Evolutionary conservation across 352 stramenopile species (phyloP).

Genomic region (Phytophthora brassicae): DNA sequence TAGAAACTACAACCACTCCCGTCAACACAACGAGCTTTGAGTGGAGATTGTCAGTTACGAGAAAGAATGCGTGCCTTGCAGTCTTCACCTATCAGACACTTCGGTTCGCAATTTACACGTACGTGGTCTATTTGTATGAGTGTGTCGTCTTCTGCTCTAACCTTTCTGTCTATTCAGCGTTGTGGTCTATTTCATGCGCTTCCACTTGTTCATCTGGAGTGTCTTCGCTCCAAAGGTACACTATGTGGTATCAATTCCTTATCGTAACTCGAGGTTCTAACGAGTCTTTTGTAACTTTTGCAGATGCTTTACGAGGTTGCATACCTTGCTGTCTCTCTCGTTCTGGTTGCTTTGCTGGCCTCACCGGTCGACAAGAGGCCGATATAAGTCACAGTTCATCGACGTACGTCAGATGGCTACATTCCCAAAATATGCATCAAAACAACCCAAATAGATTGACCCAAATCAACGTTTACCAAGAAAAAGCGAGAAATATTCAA

Average conservation of each 20-base stretch:
- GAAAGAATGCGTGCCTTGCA: slow-evolving; percentile 20
- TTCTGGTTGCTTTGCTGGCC: slow-evolving; percentile 21
- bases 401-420: slow-evolving; percentile 21
- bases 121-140: slow-evolving; percentile 14
- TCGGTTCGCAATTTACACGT: slow-evolving; percentile 72
- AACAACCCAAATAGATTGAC: not conserved
- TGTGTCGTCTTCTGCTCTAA: slow-evolving; percentile 1
- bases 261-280: too few relatives aligned
- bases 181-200: slow-evolving; percentile 87
- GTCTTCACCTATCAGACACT: slow-evolving; percentile 62
- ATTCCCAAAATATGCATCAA: not conserved
- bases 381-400: slow-evolving; percentile 1
- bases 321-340: slow-evolving; percentile 42
- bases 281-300: not conserved
- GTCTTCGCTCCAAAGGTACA: slow-evolving; percentile 88
- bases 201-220: slow-evolving; percentile 91
- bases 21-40: not conserved
- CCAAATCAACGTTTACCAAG: slow-evolving; percentile 11
- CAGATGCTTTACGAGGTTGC: slow-evolving; percentile 83
- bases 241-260: too few relatives aligned
- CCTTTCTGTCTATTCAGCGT: slow-evolving; percentile 34
- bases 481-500: slow-evolving; percentile 47
- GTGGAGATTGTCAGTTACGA: not conserved
- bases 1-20: slow-evolving; percentile 8
- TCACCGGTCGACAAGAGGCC: not conserved